phyloP scores from a whole-genome alignment of 2,329 filamentous ascomycete genomes.

The Xylaria sp. region DNA sequence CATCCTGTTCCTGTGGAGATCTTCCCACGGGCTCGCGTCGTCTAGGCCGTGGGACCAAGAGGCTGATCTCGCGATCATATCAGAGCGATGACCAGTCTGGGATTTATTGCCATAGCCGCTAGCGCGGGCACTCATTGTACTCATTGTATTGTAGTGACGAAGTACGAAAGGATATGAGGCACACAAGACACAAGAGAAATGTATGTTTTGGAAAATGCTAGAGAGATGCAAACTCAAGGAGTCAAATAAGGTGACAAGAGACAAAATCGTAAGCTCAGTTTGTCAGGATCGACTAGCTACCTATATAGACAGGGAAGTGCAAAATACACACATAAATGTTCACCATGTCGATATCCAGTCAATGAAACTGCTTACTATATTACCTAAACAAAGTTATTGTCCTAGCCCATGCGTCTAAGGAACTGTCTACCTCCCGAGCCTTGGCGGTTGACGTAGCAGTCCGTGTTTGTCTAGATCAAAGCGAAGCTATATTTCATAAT shows the following conservation, averaged over 20 bases:
- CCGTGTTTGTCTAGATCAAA: background rate
- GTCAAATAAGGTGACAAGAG: no score
- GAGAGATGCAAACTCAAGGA: no score
- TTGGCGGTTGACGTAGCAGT: background rate
- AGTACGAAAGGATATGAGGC: no score
- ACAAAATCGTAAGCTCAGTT: no score
- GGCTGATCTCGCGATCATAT: background rate
- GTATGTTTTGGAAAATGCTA: no score
- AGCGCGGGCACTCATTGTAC: no score
- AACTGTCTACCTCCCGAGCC: background rate
- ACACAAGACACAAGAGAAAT: no score
- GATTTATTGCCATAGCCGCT: no score
- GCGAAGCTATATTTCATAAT: background rate
- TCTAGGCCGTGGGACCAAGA: background rate
- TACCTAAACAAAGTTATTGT: background rate
- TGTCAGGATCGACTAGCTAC: no score
- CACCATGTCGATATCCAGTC: background rate
- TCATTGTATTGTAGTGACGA: no score
- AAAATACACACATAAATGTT: background rate
- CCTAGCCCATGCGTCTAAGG: background rate
- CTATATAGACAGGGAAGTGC: no score
- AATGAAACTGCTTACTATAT: background rate
- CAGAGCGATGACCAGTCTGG: no score
- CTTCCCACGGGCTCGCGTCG: slow-evolving; percentile 9
- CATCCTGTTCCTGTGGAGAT: slow-evolving; percentile 11